Base-by-base conservation (phyloP, 192 early-diverging fungal genomes). In the Backusella liffmaniae region DNA sequence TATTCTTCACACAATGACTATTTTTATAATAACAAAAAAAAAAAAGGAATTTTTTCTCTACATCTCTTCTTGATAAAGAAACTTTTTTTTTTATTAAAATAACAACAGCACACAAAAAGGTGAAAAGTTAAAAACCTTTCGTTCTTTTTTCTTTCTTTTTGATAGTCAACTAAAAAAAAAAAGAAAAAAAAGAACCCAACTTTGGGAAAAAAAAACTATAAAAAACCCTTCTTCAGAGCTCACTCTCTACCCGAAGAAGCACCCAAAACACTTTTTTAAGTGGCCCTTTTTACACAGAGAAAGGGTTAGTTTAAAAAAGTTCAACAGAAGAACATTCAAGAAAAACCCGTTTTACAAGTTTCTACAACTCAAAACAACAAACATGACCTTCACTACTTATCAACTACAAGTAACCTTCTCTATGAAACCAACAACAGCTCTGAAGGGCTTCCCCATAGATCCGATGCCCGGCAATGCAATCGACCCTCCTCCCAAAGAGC, bases 251-350 rank as follows among this genome's bases (percentile, higher is more conserved):
- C 53, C n/a, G 53, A 59, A 59, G 53, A 59, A 59, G 53, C 23
- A 59, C n/a, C 53, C 53, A 21, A 26, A 23, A 59, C 53, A 59
- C 53, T 59, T 59, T 59, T 59, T 59, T 59, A 59, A 59, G 53
- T 59, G 53, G 53, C 53, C 53, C 53, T 59, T 59, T 59, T 59
- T 59, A 59, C 53, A 59, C 53, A 59, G 53, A 59, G 53, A 59
- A 59, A 26, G 53, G 53, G 53, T 59, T 59, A 26, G 23, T 59
- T 59, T 59, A 59, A 59, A 59, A 59, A 59, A 59, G 53, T 49
- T 49, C 1, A 26, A 59, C 53, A 59, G 23, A 26, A 21, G 53
- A 59, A 59, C 53, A 59, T 59, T 59, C 53, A 59, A 59, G 53
- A 59, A 59, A 59, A 59, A 10, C 21, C 3, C 7, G 53, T 59